phyloP scores from a whole-genome alignment of 1,284 basidiomycete genomes.

The Polyporus tsugae region DNA sequence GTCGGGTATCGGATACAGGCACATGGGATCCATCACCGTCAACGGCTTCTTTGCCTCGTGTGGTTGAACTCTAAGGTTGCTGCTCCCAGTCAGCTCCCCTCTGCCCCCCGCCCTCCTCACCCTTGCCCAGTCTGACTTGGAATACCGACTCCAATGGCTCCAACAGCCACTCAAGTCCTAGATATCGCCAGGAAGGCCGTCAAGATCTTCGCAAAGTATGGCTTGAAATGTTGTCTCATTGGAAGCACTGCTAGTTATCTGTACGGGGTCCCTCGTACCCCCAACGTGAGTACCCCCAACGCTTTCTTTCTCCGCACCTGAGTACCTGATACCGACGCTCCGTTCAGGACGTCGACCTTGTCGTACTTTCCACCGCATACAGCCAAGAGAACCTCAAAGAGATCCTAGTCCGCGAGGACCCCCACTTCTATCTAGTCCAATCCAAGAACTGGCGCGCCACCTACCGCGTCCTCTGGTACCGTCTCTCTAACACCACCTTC shows the following conservation, averaged over 20 bases:
- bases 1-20: neutral
- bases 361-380: slow-evolving; percentile 48
- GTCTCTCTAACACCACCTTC: slow-evolving; percentile 31
- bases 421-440: slow-evolving; percentile 50
- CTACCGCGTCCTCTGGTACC: slow-evolving; percentile 56
- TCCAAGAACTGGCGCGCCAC: slow-evolving; percentile 50
- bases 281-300: slow-evolving; percentile 16
- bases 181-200: slow-evolving; percentile 21
- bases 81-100: neutral
- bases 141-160: slow-evolving; percentile 3
- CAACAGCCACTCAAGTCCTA: slow-evolving; percentile 14
- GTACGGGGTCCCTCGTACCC: slow-evolving; percentile 19
- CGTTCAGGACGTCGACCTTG: slow-evolving; percentile 58
- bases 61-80: neutral
- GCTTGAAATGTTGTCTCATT: slow-evolving; percentile 22
- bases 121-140: neutral
- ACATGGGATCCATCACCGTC: neutral
- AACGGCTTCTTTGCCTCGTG: slow-evolving; percentile 6
- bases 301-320: neutral
- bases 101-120: neutral
- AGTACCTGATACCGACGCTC: neutral
- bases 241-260: slow-evolving; percentile 27
- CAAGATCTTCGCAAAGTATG: slow-evolving; percentile 20
- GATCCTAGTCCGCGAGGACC: slow-evolving; percentile 44
- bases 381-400: slow-evolving; percentile 52